Base-by-base conservation (phyloP, 2,329 filamentous ascomycete species). In the Lasiodiplodia citricola region DNA sequence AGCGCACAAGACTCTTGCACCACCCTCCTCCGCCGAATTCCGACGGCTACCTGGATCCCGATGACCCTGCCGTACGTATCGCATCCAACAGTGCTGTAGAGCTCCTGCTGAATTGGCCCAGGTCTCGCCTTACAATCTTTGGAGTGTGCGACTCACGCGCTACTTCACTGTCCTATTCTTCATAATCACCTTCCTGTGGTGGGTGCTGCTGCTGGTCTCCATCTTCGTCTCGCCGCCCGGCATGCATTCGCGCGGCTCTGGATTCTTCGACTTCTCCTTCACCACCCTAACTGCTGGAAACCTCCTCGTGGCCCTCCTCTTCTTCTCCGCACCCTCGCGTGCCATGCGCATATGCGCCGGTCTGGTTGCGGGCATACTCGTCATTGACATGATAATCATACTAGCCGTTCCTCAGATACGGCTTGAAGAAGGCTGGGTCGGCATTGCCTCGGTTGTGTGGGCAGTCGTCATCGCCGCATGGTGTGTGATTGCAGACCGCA, bases 121-220 rank as follows among this genome's bases (percentile, higher is more conserved):
- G 85, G 90, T 92, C 28, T 92, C 93, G 3, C 96, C 96, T 0
- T 97, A 97, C 82, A 99, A 99, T 75, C 87, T 98, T 47, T 97
- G 94, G 91, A 93, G 89, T 69, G 92, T 99, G 62, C 91, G 96
- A 21, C 87, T 92, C 57, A 84, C 96, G 67, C 89, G 94, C 77
- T 92, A 90, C 76, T 79, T 96, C 70, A 95, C 93, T 5, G 84
- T 97, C 67, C 74, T 93, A 47, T 92, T 97, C 76, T 84, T 95
- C 23, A 79, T 89, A 64, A 77, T 94, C 73, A 92, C 90, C 68
- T 93, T 96, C 75, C 75, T 93, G n/a, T 98, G 95, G 95, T 98
- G 96, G 95, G 86, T 93, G 11, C 80, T 97, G 66, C 84, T 97
- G 41, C 86, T 99, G n/a, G 89, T 97, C 18, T 93, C 93, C 67